Evolutionary conservation across 2,329 filamentous ascomycete genomes (phyloP).

Genomic region (Diaporthe sp.): DNA sequence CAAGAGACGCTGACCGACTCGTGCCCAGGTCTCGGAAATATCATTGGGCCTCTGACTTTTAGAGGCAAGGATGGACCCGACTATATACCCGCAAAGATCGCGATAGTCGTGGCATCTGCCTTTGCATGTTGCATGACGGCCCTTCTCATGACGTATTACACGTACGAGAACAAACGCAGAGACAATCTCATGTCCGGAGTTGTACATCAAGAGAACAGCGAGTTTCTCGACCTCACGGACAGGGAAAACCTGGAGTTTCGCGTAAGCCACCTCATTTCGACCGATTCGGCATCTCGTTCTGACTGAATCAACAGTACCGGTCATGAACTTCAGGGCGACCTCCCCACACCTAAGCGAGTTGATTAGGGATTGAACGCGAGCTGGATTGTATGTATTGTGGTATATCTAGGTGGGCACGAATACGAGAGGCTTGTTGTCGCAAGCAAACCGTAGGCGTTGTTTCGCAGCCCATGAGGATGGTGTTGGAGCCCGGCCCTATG

Average conservation of each 20-base stretch:
- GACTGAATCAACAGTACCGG: conserved; percentile 31
- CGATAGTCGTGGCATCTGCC: conserved; percentile 47
- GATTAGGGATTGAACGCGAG: not conserved
- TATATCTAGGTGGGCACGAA: conserved; percentile 5
- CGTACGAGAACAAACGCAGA: conserved; percentile 35
- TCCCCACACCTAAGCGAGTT: not conserved
- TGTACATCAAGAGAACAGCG: conserved; percentile 41
- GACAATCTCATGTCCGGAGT: conserved; percentile 27
- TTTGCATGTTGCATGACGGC: conserved; percentile 30
- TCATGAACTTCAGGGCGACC: not conserved
- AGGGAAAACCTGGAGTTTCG: conserved; percentile 44
- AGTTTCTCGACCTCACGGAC: conserved; percentile 46
- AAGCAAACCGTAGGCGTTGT: not conserved
- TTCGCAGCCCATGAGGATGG: not conserved
- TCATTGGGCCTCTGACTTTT: conserved; percentile 53
- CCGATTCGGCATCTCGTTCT: not conserved
- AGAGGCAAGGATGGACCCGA: conserved; percentile 46
- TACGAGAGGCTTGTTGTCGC: not conserved
- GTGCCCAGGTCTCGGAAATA: conserved; percentile 49
- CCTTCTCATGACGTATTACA: conserved; percentile 34
- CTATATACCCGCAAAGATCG: conserved; percentile 55
- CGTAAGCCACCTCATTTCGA: conserved; percentile 5
- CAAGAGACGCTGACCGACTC: not conserved
- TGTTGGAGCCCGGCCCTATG: not conserved
- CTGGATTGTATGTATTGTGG: not conserved